phyloP scores from a whole-genome alignment of 1,139 yeast species.

The Magnusiomyces ingens region DNA sequence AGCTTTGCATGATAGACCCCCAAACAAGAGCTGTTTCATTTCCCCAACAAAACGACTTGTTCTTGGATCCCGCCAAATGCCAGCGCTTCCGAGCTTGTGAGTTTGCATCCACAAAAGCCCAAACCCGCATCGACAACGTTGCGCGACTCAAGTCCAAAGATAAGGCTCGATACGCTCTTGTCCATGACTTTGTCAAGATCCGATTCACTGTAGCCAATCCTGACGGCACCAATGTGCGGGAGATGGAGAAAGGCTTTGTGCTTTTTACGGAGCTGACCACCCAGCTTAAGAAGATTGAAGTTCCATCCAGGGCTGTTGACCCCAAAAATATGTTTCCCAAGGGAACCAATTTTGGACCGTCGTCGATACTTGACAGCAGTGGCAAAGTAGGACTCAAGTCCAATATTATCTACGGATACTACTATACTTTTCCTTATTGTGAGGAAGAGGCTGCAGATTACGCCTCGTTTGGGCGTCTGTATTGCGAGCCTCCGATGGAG shows the following conservation, averaged over 20 bases:
- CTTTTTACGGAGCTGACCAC: slow-evolving; percentile 2
- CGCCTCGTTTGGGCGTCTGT: neutral
- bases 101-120: neutral
- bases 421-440: slow-evolving; percentile 2
- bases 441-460: slow-evolving; percentile 3
- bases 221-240: neutral
- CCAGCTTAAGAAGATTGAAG: neutral
- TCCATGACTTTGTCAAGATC: neutral
- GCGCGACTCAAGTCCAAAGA: slow-evolving; percentile 3
- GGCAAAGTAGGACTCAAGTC: neutral
- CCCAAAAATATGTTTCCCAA: neutral
- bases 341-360: slow-evolving; percentile 3
- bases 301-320: neutral
- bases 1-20: neutral
- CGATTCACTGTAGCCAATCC: slow-evolving; percentile 4
- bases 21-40: neutral
- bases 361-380: too few relatives aligned
- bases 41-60: slow-evolving; percentile 2
- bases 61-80: neutral
- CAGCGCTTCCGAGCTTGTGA: neutral
- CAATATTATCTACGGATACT: slow-evolving; percentile 1
- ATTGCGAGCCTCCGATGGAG: slow-evolving; percentile 3
- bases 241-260: slow-evolving; percentile 1
- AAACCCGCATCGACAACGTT: neutral
- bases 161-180: slow-evolving; percentile 2